Base-by-base conservation (phyloP, 139 green algal genomes). In the Chlamydomonas schloesseri region DNA sequence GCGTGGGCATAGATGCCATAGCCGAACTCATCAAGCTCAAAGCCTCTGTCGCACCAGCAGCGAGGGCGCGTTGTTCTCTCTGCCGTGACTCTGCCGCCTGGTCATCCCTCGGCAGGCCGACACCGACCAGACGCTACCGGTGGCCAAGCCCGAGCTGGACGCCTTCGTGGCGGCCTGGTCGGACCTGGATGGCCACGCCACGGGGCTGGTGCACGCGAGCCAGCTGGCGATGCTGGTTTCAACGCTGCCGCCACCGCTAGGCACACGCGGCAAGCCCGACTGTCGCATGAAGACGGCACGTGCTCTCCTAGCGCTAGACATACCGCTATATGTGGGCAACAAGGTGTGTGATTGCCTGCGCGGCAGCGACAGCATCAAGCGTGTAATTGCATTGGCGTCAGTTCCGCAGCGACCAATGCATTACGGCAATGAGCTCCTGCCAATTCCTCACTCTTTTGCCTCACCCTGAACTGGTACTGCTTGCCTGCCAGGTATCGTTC, bases 341-440 rank as follows among this genome's bases (percentile, higher is more conserved):
- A 84, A 82, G 73, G 88, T 82, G 29, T 17, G 81, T 28, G 17
- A n/a, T 88, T 91, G 85, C 73, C 69, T 23, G 37, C 89, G 37
- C 86, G 93, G 64, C 93, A 94, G 34, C 88, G 42, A 5, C 42
- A n/a, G n/a, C n/a, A n/a, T n/a, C n/a, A n/a, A n/a, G n/a, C n/a
- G n/a, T n/a, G n/a, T n/a, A n/a, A n/a, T n/a, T n/a, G n/a, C n/a
- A n/a, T n/a, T n/a, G n/a, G n/a, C n/a, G n/a, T n/a, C n/a, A n/a
- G n/a, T n/a, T n/a, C n/a, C n/a, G n/a, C n/a, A n/a, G n/a, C n/a
- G n/a, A n/a, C n/a, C n/a, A n/a, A n/a, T n/a, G n/a, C n/a, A n/a
- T n/a, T n/a, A n/a, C n/a, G n/a, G n/a, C n/a, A n/a, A n/a, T n/a
- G n/a, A n/a, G n/a, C n/a, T n/a, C n/a, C n/a, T n/a, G n/a, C n/a